Evolutionary conservation across 148 eudicot species (phyloP).

Genomic region (Simmondsia chinensis): DNA sequence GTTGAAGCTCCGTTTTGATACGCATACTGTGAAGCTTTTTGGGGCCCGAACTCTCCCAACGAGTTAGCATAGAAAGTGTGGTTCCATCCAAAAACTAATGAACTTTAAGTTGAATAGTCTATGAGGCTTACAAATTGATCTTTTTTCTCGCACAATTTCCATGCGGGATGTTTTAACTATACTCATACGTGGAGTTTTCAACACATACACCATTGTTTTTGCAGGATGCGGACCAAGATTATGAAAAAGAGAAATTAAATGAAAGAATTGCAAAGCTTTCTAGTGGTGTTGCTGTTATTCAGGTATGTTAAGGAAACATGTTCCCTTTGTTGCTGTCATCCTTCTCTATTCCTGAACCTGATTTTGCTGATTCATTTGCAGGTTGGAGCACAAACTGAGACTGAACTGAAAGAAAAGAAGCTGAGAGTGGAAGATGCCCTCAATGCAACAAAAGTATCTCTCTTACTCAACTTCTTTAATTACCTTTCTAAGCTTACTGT

Average conservation of each 20-base stretch:
- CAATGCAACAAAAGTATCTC: constrained; percentile 52
- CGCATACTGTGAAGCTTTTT: no score
- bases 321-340: no score
- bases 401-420: constrained; percentile 73
- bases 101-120: no score
- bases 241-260: constrained; percentile 51
- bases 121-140: no score
- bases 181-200: no score
- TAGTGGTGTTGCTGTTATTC: constrained; percentile 75
- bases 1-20: no score
- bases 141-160: no score
- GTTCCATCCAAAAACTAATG: no score
- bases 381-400: constrained; percentile 81
- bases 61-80: no score
- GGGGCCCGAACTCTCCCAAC: no score
- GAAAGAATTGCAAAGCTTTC: constrained; percentile 82
- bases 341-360: not conserved
- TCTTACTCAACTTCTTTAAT: not conserved
- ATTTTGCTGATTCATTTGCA: constrained; percentile 5
- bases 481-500: not conserved
- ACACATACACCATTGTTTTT: constrained; percentile 4
- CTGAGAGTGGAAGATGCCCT: constrained; percentile 77
- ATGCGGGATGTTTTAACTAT: no score
- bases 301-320: no score
- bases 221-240: constrained; percentile 53